phyloP scores from a whole-genome alignment of 169 alveolate genomes.

The Eimeria zaria region DNA sequence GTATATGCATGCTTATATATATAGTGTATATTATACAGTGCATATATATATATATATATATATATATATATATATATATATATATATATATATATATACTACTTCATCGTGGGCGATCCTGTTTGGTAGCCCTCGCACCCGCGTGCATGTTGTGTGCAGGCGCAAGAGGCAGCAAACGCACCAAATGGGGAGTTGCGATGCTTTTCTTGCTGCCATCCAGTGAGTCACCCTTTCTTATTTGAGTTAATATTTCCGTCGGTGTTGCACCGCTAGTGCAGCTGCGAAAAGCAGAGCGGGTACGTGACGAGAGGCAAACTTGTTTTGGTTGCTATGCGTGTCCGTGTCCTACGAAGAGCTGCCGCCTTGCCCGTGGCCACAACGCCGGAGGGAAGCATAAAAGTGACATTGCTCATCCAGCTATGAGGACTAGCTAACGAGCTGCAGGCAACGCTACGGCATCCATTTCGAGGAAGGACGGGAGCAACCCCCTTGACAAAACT shows the following conservation, averaged over 20 bases:
- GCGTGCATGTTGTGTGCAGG: slow-evolving; percentile 17
- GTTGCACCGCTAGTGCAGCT: neutral
- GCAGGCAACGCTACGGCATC: neutral
- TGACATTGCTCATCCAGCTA: neutral
- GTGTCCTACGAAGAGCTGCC: slow-evolving; percentile 21
- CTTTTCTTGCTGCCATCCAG: slow-evolving; percentile 72
- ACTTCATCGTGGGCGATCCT: no score
- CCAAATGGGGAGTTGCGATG: slow-evolving; percentile 72
- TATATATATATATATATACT: no score
- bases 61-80: no score
- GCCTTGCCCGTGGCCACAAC: slow-evolving; percentile 70
- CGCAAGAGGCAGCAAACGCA: slow-evolving; percentile 60
- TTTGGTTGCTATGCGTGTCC: neutral
- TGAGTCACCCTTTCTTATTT: neutral
- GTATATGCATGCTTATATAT: no score
- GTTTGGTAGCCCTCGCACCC: neutral
- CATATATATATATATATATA: no score
- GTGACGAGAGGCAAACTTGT: neutral
- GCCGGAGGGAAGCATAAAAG: slow-evolving; percentile 2
- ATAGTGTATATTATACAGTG: no score
- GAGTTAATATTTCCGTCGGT: neutral
- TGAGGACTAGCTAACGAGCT: slow-evolving; percentile 18
- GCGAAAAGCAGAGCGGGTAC: neutral
- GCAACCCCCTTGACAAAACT: neutral
- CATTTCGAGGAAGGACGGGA: neutral